Percentiles rank a stretch among this genome's conserved stretches.
These are phyloP conservation scores for Backusella mclennaniae DNA, from an alignment of 192 early-diverging fungal species.

Conservation along the genomic window DNA sequence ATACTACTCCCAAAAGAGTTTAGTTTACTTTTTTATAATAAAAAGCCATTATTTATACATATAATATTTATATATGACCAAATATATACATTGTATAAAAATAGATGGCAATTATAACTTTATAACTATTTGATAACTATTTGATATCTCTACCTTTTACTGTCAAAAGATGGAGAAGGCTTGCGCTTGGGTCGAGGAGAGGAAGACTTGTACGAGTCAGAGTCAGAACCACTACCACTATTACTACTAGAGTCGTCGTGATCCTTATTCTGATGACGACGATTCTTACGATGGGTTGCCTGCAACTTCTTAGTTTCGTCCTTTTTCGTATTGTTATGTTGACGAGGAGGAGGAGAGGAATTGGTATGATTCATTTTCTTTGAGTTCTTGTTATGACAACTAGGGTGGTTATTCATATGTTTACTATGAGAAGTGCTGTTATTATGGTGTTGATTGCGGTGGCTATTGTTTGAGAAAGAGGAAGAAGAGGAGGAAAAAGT, in stretches of 20 bases:
- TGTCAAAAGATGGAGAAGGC: conserved; percentile 6
- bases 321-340: conserved; percentile 6
- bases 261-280: background rate
- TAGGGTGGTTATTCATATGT: conserved; percentile 3
- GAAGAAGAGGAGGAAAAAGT: background rate
- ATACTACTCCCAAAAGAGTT: conserved; percentile 5
- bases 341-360: background rate
- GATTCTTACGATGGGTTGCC: conserved; percentile 4
- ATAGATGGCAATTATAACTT: conserved; percentile 11
- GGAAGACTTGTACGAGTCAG: background rate
- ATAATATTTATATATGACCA: background rate
- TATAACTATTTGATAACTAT: too few species aligned
- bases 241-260: background rate
- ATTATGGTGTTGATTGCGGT: background rate
- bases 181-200: background rate
- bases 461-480: background rate
- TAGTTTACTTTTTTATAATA: background rate
- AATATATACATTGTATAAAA: background rate
- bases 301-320: conserved; percentile 9
- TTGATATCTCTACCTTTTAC: conserved; percentile 3
- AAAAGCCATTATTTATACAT: background rate
- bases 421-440: background rate
- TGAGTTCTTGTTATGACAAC: background rate
- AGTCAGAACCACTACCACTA: background rate
- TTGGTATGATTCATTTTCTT: conserved; percentile 4